Evolutionary conservation across 176 grass and related monocot genomes (phyloP), one percentile per base, ranked within the genome.

Genomic region (Ananas comosus): DNA sequence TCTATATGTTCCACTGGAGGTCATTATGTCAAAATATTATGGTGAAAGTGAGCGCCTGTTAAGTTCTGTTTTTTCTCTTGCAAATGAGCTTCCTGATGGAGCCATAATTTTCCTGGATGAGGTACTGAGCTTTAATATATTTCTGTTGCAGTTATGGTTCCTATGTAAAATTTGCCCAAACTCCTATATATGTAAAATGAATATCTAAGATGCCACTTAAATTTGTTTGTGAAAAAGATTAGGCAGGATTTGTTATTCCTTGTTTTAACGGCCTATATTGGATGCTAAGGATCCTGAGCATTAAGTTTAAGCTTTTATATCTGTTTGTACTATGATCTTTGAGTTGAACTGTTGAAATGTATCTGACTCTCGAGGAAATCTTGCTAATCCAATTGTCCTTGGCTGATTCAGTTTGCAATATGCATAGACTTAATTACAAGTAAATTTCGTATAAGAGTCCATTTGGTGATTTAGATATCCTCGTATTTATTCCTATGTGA

Each of bases 1-100:
- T 51, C 82, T 97, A 63, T 97, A 97, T 82, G 94, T 97, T 59
- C 89, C 94, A 64, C 70, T 97, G 59, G 94, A 97, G 67, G 68
- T 97, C 66, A 82, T 97, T 63, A 92, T 97, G 89, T 97, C 94
- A 12, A 97, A 97, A 81, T 97, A 90, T 76, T 97, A 92, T 88
- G 93, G 89, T 79, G 84, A 97, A 83, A 97, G 94, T 27, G 94
- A 97, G 69, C 88, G 84, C 49, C 71, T 92, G 29, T 72, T 97
- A 58, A 89, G 89, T 66, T 89, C 85, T 77, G 86, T 97, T 48
- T 97, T 97, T 79, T 88, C 89, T 72, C 93, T 92, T 83, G 93
- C 93, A 65, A 97, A 97, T 54, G 84, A 97, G 49, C 89, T 97
- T 80, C 89, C 86, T 74, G 80, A 83, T 82, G 93, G 93, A 70